Conservation (phyloP, 1,284 basidiomycete species). For the Sporisorium graminicola region DNA sequence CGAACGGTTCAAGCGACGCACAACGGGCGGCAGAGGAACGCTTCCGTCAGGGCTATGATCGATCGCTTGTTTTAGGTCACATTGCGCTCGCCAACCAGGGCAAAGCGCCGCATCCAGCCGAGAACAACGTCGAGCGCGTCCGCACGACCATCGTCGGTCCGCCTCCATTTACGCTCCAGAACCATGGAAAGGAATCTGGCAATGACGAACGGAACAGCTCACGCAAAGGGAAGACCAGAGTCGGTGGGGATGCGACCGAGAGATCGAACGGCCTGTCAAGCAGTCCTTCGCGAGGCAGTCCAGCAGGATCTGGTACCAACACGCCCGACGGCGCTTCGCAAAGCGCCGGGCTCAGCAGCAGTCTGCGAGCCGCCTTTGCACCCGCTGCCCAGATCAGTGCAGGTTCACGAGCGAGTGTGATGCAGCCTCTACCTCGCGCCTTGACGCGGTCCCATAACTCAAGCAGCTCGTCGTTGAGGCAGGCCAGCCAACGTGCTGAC, state of each 20-base stretch:
- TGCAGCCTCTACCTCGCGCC: conserved; percentile 42
- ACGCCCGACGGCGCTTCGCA: conserved; percentile 38
- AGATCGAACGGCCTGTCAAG: conserved; percentile 9
- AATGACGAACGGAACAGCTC: conserved; percentile 1
- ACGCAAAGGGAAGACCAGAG: conserved; percentile 23
- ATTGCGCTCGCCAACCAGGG: conserved; percentile 56
- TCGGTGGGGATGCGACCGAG: conserved; percentile 9
- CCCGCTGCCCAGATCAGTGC: conserved; percentile 23
- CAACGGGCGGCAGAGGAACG: conserved; percentile 28
- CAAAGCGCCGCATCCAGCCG: conserved; percentile 48
- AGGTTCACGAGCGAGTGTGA: conserved; percentile 36
- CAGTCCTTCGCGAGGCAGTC: conserved; percentile 22
- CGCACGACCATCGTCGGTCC: conserved; percentile 66
- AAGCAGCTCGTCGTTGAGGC: conserved; percentile 47
- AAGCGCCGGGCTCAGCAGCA: conserved; percentile 16
- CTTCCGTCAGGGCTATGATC: conserved; percentile 59
- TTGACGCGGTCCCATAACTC: conserved; percentile 26
- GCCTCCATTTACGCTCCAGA: conserved; percentile 26
- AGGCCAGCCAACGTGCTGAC: conserved; percentile 22
- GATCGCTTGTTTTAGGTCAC: conserved; percentile 53
- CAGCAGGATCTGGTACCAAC: conserved; percentile 34
- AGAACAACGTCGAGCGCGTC: conserved; percentile 65
- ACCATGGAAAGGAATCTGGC: background rate
- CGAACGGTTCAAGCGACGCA: background rate
- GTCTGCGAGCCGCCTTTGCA: conserved; percentile 39